Evolutionary conservation across 371 early-diverging fungal genomes (phyloP), one percentile per base, ranked within the genome.

Genomic region (Mucor plumbeus): DNA sequence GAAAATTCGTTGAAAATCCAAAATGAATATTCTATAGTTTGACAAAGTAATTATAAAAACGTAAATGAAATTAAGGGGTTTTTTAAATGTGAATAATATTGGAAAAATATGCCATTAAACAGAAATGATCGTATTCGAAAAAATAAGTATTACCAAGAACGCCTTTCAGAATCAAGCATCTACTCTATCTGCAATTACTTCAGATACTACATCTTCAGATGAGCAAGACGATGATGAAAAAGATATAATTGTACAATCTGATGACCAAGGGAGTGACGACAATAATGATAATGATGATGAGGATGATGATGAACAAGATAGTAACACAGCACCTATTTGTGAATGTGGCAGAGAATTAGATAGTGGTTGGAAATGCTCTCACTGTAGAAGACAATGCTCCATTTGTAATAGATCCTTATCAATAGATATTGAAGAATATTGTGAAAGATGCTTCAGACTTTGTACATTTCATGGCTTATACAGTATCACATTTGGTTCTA

Each of bases 311-410:
- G n/a, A 63, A 21, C 48, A 63, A 41, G 63, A 59, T 1, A 50
- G 59, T 33, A 31, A 48, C 26, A 48, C 43, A n/a, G 31, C 38
- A 33, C 44, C 68, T 5, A 21, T 68, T 21, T 71, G 80, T 34
- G 77, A 71, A 56, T 79, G 80, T 57, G 80, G 80, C 8, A 59
- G 60, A 57, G 11, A 34, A 31, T 63, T 79, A 47, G 67, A 73
- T n/a, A 69, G 65, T 48, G 75, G 71, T 8, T 79, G 80, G 80
- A 40, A 66, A 19, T 79, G 80, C 48, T 57, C 41, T 5, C 44
- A 43, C n/a, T 79, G 80, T 54, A 70, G 80, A 58, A 65, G 68
- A 15, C 68, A 67, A 14, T 79, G 80, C 44, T 47, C 75, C 5
- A 17, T 66, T 26, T 79, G 80, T 43, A 70, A 79, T 38, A 63